Conservation (phyloP, 2,329 filamentous ascomycete genomes). For the Chrysoporthe deuterocubensis region DNA sequence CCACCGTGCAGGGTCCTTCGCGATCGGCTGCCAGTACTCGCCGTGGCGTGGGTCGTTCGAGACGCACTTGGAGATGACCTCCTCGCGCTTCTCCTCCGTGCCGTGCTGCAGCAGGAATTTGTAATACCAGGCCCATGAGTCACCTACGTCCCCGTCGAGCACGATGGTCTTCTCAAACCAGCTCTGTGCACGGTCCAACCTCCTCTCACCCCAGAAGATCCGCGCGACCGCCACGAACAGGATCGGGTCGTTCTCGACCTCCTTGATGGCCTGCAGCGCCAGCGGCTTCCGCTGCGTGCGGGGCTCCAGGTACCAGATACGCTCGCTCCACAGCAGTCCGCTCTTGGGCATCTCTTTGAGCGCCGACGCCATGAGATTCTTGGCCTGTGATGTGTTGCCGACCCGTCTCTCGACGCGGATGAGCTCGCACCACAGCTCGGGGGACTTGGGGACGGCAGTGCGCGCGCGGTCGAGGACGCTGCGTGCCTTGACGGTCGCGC, state of each 20-base stretch:
- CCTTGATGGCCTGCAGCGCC: conserved; percentile 92
- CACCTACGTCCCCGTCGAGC: conserved; percentile 82
- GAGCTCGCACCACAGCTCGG: conserved; percentile 90
- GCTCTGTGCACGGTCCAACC: conserved; percentile 88
- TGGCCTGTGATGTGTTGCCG: conserved; percentile 81
- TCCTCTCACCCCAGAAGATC: conserved; percentile 94
- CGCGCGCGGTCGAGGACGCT: conserved; percentile 91
- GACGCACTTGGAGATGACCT: conserved; percentile 81
- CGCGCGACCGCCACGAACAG: conserved; percentile 91
- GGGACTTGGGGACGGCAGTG: conserved; percentile 81
- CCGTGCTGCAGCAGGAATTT: conserved; percentile 92
- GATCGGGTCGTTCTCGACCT: conserved; percentile 88
- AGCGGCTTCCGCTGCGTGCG: conserved; percentile 91
- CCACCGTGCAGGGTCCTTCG: conserved; percentile 85
- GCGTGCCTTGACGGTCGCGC: conserved; percentile 86
- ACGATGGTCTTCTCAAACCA: conserved; percentile 98
- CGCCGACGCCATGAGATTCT: conserved; percentile 90
- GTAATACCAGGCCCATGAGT: conserved; percentile 98
- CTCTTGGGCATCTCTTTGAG: conserved; percentile 88
- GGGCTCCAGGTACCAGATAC: conserved; percentile 91
- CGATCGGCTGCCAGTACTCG: conserved; percentile 85
- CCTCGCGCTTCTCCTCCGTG: conserved; percentile 86
- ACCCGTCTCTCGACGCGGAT: conserved; percentile 89
- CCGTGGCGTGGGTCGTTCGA: conserved; percentile 88
- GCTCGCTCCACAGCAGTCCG: conserved; percentile 89